A percentile compares a stretch with the other conserved stretches of the same genome.
phyloP scores from a whole-genome alignment of 2,329 filamentous ascomycete genomes.

The Penicillium sp. region DNA sequence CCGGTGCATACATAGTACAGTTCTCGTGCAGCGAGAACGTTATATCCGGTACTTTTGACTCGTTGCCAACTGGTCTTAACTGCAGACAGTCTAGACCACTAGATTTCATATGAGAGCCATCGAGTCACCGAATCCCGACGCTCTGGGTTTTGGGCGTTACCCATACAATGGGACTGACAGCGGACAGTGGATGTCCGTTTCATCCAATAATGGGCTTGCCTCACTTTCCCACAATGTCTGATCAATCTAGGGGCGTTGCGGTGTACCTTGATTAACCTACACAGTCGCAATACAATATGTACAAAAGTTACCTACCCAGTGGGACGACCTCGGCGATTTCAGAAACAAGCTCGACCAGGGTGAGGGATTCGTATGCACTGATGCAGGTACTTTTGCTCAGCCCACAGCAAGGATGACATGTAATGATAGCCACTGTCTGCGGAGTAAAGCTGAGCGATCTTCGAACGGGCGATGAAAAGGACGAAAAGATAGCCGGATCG shows the following conservation, averaged over 20 bases:
- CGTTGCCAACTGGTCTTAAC: too few relatives aligned
- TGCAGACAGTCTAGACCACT: neutral
- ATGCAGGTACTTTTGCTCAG: neutral
- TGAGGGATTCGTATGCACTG: too few relatives aligned
- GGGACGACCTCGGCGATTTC: neutral
- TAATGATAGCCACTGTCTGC: neutral
- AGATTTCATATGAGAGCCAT: neutral
- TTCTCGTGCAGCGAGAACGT: too few relatives aligned
- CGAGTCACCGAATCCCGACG: neutral
- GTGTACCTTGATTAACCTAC: neutral
- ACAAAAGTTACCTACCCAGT: too few relatives aligned
- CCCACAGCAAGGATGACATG: neutral
- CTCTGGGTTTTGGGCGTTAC: neutral
- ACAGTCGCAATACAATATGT: neutral
- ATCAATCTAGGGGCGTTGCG: neutral
- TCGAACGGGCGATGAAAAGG: neutral
- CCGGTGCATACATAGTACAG: too few relatives aligned
- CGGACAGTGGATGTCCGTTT: slow-evolving; percentile 1
- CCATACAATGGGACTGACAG: slow-evolving; percentile 2
- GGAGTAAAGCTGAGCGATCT: neutral
- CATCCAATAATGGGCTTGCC: neutral
- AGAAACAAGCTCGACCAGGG: neutral
- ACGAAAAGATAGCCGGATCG: neutral
- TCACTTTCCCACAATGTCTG: neutral
- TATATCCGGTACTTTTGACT: slow-evolving; percentile 3